Percentiles rank a stretch among this genome's conserved stretches.
These are phyloP conservation scores for Silene conica DNA, from an alignment of 148 eudicot species.

Conservation along the genomic window DNA sequence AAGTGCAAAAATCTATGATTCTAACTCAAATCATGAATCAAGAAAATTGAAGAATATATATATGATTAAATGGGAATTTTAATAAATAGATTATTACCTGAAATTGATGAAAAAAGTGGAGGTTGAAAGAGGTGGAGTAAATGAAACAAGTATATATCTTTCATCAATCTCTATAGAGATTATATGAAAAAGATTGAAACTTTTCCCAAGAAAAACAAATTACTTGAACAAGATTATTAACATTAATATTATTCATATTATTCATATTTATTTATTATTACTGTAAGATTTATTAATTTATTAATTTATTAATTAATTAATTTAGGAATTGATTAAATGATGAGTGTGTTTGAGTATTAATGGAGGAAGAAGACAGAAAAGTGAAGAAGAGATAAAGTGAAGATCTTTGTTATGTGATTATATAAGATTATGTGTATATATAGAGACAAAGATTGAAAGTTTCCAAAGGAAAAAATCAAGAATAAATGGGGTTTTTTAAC, in stretches of 20 bases:
- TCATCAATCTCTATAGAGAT: not conserved
- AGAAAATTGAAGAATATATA: not conserved
- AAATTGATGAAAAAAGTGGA: constrained; percentile 2
- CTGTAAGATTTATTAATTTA: too few relatives aligned
- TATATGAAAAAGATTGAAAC: not conserved
- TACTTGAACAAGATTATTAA: not conserved
- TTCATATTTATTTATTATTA: not conserved
- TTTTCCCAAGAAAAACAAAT: not conserved
- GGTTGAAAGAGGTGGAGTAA: not conserved
- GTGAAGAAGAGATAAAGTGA: not conserved
- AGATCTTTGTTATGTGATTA: not conserved
- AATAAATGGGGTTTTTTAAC: too few relatives aligned
- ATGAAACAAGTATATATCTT: not conserved
- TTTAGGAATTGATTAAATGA: too few relatives aligned
- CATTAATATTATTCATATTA: not conserved
- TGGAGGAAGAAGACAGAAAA: not conserved
- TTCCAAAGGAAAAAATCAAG: too few relatives aligned
- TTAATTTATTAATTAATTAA: too few relatives aligned
- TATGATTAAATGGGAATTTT: not conserved
- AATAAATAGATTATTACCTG: not conserved
- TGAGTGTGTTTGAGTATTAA: not conserved
- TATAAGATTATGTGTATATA: not conserved
- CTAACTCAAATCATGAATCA: not conserved
- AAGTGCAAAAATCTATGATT: not conserved
- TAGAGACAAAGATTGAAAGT: too few relatives aligned